Evolutionary conservation across 1,284 basidiomycete species (phyloP), one percentile per base, ranked within the genome.

Genomic region (Ceratobasidium sp.): DNA sequence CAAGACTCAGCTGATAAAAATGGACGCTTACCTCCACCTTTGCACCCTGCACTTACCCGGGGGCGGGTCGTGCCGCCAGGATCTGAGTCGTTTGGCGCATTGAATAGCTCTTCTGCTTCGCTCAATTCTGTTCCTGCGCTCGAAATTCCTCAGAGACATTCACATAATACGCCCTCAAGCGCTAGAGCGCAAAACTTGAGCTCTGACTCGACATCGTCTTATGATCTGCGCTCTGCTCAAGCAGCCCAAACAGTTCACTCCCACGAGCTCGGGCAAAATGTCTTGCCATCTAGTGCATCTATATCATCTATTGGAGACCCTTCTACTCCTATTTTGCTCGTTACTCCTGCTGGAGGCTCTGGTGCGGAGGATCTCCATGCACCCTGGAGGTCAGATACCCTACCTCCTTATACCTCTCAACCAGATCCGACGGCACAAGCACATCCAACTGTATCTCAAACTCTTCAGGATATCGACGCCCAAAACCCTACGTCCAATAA

Each of bases 391-490:
- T 18, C 49, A 16, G 50, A 55, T 16, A 49, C 54, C 35, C 30
- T 70, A 41, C 66, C 66, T 3, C 66, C 66, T 9, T 70, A 70
- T 32, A 26, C 52, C 16, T 70, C 66, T 32, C 54, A 70, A n/a
- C 41, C 66, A 8, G 49, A 58, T 21, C 54, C 47, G 16, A 38
- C 54, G 14, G 13, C 41, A 28, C 66, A 70, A 54, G 35, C 28
- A 43, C 44, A 46, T 44, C 43, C 38, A 13, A n/a, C 35, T 38
- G 11, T 38, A 38, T 11, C 35, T 5, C 35, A 38, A 38, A 4
- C 11, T 38, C 11, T 11, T 38, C 11, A 38, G 4, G 35, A 38
- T 38, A 4, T 4, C 35, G 35, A 4, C 11, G 35, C 11, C 35
- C 6, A 38, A 38, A 11, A 38, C 11, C 35, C 35, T 38, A 11